Evolutionary conservation across 2,329 filamentous ascomycete species (phyloP).

Genomic region (Ustilaginoidea virens): DNA sequence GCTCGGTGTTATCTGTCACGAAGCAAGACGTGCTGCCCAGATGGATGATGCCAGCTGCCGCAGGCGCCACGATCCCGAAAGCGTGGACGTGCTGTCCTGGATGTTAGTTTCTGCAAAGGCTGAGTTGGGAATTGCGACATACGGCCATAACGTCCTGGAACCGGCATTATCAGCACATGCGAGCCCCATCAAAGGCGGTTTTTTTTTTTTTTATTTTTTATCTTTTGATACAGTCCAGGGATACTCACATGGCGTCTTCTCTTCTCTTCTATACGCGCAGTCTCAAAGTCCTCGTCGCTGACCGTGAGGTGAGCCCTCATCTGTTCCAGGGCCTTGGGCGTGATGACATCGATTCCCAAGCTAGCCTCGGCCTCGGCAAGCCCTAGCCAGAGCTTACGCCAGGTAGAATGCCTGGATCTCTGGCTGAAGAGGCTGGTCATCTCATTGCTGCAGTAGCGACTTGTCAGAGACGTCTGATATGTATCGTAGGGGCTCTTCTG

Average conservation of each 20-base stretch:
- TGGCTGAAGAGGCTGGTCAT: conserved; percentile 72
- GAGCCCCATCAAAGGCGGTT: not conserved
- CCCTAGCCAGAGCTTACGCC: conserved; percentile 74
- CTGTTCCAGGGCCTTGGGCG: conserved; percentile 56
- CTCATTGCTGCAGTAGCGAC: conserved; percentile 57
- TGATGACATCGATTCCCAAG: conserved; percentile 58
- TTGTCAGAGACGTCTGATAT: conserved; percentile 52
- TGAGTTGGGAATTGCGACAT: conserved; percentile 10
- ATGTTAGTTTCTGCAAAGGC: conserved; percentile 11
- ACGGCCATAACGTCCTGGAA: conserved; percentile 41
- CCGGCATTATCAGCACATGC: conserved; percentile 5
- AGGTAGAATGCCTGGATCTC: conserved; percentile 58
- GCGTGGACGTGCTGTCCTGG: conserved; percentile 47
- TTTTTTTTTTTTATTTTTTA: too few species aligned
- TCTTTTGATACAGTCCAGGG: not conserved
- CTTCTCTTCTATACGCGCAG: conserved; percentile 65
- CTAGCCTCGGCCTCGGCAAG: conserved; percentile 73
- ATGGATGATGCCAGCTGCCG: conserved; percentile 73
- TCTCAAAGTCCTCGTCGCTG: conserved; percentile 62
- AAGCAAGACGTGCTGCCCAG: conserved; percentile 28
- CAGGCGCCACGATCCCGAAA: conserved; percentile 58
- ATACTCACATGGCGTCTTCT: conserved; percentile 36
- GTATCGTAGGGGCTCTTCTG: conserved; percentile 12
- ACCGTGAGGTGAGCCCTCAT: conserved; percentile 62
- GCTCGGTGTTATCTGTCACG: conserved; percentile 61